These are phyloP conservation scores for Lophiotrema nucula DNA, from an alignment of 495 filamentous ascomycete genomes.

Conservation along the genomic window DNA sequence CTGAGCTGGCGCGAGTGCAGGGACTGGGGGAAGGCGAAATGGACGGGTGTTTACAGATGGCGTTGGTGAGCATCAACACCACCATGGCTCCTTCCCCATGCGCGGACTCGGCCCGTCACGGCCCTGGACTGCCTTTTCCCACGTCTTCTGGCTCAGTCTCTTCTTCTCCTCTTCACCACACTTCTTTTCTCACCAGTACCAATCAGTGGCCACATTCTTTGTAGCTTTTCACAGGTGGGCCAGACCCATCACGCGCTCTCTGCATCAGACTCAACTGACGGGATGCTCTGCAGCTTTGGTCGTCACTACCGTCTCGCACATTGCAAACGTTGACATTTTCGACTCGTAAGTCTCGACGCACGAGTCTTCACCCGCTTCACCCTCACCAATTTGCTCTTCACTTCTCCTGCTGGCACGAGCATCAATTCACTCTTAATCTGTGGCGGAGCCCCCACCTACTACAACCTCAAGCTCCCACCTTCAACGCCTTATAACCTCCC, in stretches of 20 bases:
- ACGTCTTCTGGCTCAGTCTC: neutral
- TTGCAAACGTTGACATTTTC: slow-evolving; percentile 32
- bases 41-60: neutral
- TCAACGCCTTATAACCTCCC: no score
- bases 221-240: slow-evolving; percentile 36
- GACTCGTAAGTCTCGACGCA: slow-evolving; percentile 20
- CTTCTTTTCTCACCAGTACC: slow-evolving; percentile 29
- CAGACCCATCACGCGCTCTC: neutral
- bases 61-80: neutral
- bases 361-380: no score
- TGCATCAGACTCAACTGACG: neutral
- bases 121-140: slow-evolving; percentile 13
- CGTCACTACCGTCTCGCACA: slow-evolving; percentile 29
- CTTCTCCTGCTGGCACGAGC: no score
- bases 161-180: slow-evolving; percentile 25
- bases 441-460: no score
- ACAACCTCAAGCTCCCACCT: no score
- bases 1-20: neutral
- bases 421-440: no score
- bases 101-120: neutral
- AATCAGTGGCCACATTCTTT: slow-evolving; percentile 38
- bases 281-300: slow-evolving; percentile 28
- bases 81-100: slow-evolving; percentile 15
- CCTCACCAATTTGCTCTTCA: no score
- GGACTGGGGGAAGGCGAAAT: neutral